A percentile compares a stretch with the other conserved stretches of the same genome.
Evolutionary conservation across 2,329 filamentous ascomycete genomes (phyloP).

Genomic region (Blumeria hordei): DNA sequence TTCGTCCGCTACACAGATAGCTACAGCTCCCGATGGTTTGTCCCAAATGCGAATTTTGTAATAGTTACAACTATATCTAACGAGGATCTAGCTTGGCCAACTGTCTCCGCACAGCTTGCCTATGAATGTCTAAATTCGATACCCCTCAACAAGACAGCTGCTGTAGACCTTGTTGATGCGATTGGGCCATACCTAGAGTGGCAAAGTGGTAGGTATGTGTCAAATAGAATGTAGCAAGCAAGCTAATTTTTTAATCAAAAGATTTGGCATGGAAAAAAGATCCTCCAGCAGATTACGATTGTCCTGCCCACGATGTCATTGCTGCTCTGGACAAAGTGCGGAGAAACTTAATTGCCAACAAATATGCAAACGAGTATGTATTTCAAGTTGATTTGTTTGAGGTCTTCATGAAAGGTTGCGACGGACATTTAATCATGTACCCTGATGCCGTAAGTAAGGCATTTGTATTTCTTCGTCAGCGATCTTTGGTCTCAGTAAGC

Average conservation of each 20-base stretch:
- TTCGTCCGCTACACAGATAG: no score
- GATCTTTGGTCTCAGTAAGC: no score
- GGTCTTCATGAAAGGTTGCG: conserved; percentile 29
- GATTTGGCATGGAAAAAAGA: conserved; percentile 19
- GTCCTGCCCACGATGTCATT: conserved; percentile 24
- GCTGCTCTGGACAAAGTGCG: conserved; percentile 22
- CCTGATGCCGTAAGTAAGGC: conserved; percentile 20
- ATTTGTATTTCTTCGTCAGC: no score
- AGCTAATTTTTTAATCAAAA: conserved; percentile 3
- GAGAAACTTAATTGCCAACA: conserved; percentile 18
- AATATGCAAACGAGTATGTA: conserved; percentile 25
- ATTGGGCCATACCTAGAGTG: conserved; percentile 13
- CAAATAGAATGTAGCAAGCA: conserved; percentile 2
- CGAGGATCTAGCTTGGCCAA: conserved; percentile 8
- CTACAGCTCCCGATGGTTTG: no score
- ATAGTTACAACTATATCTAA: no score
- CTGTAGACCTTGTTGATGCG: conserved; percentile 9
- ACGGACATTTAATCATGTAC: conserved; percentile 36
- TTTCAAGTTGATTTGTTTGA: conserved; percentile 23
- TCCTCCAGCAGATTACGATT: conserved; percentile 26
- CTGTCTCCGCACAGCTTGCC: conserved; percentile 11
- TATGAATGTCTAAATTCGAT: conserved; percentile 14
- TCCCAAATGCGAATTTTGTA: no score
- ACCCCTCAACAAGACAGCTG: conserved; percentile 10
- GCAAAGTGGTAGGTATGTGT: conserved; percentile 9